Evolutionary conservation across 2,329 filamentous ascomycete species (phyloP), one percentile per base, ranked within the genome.

Genomic region (Teratosphaeria epicoccoides): DNA sequence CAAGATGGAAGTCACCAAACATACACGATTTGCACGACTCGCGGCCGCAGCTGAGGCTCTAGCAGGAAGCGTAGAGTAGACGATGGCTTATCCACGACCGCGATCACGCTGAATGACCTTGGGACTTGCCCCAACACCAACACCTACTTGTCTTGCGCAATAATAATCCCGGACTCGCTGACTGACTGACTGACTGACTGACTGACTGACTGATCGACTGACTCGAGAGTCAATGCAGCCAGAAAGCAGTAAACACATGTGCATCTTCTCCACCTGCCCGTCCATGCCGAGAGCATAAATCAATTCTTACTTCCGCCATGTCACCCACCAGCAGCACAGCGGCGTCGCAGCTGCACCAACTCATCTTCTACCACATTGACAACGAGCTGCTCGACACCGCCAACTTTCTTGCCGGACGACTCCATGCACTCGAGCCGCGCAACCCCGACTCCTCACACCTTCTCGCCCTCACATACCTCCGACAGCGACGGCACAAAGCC

Each of bases 381-480:
- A 95, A 95, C 67, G 84, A 89, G 64, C 82, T 90, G 33, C 78
- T 86, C 65, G 83, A 90, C 51, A 97, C 95, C 66, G 93, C 93
- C 52, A 82, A 95, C 43, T 98, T 98, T 72, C 88, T 95, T 55
- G 87, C 93, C 54, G 88, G 91, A 64, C 83, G 93, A 58, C 80
- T 96, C 20, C 79, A 83, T 56, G 90, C 88, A 48, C 87, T 91
- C 61, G 91, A 97, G 62, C 81, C 85, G 23, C 83, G 86, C 62
- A 87, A 84, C 20, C 77, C 80, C 53, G 93, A 98, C 70, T 84
- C 88, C 25, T 77, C 82, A 45, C 90, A 95, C 66, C 80, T 98
- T 11, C 75, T 95, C 46, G 82, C 90, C 12, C 80, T 95, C 45
- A 94, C 88, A 65, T 84, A 96, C 69, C 79, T 93, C 49, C 85